Evolutionary conservation across 139 green algal species (phyloP), one percentile per base, ranked within the genome.

Genomic region (Pleodorina starrii): DNA sequence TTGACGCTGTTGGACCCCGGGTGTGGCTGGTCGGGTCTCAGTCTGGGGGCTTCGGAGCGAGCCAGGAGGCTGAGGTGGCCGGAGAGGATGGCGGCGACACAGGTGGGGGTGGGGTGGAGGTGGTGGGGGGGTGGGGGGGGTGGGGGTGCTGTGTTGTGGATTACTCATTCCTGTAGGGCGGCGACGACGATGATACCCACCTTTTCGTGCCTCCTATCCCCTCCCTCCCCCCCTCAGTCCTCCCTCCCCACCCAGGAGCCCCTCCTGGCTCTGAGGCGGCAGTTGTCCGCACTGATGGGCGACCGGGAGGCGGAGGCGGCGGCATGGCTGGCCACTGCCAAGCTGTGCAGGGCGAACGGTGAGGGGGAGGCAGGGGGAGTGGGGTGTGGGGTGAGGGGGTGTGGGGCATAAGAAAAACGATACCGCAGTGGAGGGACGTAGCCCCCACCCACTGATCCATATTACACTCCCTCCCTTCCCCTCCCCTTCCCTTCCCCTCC

Each of bases 261-360:
- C 29, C 95, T 99, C 46, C 94, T 99, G 40, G 93, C 96, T 10
- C 66, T 99, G 82, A 91, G 97, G 90, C 75, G 91, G 1, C 94
- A 98, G 90, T 91, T 98, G 71, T 95, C 94, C 0, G 66, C 76
- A 0, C 83, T 97, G 66, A 85, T 93, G 19, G 94, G 91, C 17
- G 90, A 95, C 25, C 40, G 42, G 0, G 88, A 71, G 0, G 94
- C 95, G 40, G 96, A 93, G n/a, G 97, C 95, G 16, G 50, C 71
- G 16, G 95, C 86, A 60, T 98, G 96, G 96, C 94, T 99, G 90
- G 84, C 94, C 91, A 95, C 97, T 32, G 97, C 97, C 11, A 93
- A 96, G 91, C 94, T 98, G n/a, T 98, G 96, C 92, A 89, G 97
- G 21, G 89, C 73, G 2, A 96, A 89, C 10, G 92, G 91, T 94